phyloP scores from a whole-genome alignment of 805 yeast genomes.

The Cephaloascus albidus region DNA sequence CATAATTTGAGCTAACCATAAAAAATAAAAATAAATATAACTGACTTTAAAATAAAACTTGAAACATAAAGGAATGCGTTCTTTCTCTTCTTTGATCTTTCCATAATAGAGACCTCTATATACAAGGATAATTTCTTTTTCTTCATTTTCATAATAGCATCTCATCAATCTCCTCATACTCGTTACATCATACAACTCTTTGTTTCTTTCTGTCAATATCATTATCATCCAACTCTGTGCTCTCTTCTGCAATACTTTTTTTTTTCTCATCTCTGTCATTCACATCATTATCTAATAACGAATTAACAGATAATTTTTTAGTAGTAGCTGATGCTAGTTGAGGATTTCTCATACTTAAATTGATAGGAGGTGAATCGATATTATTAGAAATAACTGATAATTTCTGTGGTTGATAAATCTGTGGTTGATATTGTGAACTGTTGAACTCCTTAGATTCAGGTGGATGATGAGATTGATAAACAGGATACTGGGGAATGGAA shows the following conservation, averaged over 20 bases:
- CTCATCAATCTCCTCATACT: background rate
- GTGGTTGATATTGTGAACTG: background rate
- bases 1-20: background rate
- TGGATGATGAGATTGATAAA: conserved; percentile 1
- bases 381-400: conserved; percentile 1
- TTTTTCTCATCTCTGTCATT: background rate
- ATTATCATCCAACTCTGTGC: background rate
- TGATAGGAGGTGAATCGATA: background rate
- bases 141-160: background rate
- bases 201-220: background rate
- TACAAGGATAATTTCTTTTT: background rate
- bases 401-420: conserved; percentile 2
- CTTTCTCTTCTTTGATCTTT: background rate
- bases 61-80: background rate
- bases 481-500: background rate
- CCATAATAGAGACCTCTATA: background rate
- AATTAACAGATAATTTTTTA: background rate
- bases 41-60: background rate
- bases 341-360: too few relatives aligned
- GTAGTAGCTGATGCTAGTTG: background rate
- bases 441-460: conserved; percentile 1
- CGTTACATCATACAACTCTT: background rate
- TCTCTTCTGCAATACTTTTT: background rate
- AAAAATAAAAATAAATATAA: too few relatives aligned
- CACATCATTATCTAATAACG: background rate